phyloP scores from a whole-genome alignment of 2,329 filamentous ascomycete genomes.

The Phialophora tarda region DNA sequence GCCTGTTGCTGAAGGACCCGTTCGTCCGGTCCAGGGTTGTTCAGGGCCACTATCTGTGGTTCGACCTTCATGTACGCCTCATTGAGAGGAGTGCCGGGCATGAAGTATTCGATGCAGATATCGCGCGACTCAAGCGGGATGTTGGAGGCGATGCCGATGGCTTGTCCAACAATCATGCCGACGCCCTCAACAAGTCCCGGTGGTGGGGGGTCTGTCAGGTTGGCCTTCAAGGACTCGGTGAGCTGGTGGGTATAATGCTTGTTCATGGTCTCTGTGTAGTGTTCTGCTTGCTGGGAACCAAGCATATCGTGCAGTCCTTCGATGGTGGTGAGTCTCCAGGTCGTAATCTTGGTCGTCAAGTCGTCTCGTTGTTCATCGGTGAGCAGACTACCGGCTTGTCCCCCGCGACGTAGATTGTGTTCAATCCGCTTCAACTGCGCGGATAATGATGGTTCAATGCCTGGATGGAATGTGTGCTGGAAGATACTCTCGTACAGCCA shows the following conservation, averaged over 20 bases:
- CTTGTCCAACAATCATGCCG: conserved; percentile 90
- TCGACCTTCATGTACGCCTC: conserved; percentile 85
- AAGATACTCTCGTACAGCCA: conserved; percentile 94
- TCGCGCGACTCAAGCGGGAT: conserved; percentile 90
- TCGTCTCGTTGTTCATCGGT: conserved; percentile 71
- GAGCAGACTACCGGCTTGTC: conserved; percentile 25
- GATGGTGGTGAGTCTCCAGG: conserved; percentile 90
- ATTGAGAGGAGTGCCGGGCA: conserved; percentile 74
- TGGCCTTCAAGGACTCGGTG: conserved; percentile 71
- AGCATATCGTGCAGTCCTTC: conserved; percentile 82
- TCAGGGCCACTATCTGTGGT: conserved; percentile 65
- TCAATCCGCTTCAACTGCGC: conserved; percentile 83
- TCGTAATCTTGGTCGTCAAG: conserved; percentile 82
- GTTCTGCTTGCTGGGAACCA: conserved; percentile 66
- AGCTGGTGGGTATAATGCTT: conserved; percentile 71
- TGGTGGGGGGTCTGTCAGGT: conserved; percentile 77
- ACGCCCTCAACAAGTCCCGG: conserved; percentile 84
- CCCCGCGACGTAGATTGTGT: conserved; percentile 73
- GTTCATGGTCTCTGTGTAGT: conserved; percentile 72
- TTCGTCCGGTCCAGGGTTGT: conserved; percentile 45
- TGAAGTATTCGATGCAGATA: conserved; percentile 82
- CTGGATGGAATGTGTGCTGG: conserved; percentile 89
- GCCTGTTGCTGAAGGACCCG: conserved; percentile 30
- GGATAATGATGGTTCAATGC: conserved; percentile 77
- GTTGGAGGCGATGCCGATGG: conserved; percentile 82